Percentiles rank a stretch among this genome's conserved stretches.
Evolutionary conservation across 1,284 basidiomycete genomes (phyloP).

Genomic region (Ganoderma multipileum): DNA sequence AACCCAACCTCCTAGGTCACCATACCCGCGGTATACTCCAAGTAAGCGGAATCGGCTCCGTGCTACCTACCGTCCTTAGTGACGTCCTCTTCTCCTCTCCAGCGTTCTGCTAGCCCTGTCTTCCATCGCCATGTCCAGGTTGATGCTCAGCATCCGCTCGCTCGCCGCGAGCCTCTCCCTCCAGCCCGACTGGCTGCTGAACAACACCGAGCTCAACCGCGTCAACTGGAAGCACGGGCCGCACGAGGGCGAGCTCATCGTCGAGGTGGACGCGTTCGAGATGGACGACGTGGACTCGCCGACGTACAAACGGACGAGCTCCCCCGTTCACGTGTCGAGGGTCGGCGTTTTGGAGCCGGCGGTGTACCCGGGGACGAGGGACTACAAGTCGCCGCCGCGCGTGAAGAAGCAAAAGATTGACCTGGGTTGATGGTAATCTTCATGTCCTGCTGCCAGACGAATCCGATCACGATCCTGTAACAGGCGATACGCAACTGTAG

Average conservation of each 20-base stretch:
- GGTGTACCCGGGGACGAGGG: conserved; percentile 27
- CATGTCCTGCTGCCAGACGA: neutral
- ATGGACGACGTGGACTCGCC: conserved; percentile 19
- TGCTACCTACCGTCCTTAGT: no score
- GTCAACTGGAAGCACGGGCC: conserved; percentile 36
- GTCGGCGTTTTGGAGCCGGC: conserved; percentile 30
- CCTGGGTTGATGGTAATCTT: conserved; percentile 8
- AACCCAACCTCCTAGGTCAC: conserved; percentile 24
- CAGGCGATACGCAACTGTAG: neutral
- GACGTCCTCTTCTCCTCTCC: neutral
- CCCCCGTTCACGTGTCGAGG: conserved; percentile 22
- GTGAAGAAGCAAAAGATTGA: conserved; percentile 15
- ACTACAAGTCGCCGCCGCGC: conserved; percentile 25
- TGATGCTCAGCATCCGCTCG: conserved; percentile 42
- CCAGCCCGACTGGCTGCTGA: conserved; percentile 39
- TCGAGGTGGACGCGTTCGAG: conserved; percentile 34
- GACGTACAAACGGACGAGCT: conserved; percentile 7
- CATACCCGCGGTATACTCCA: conserved; percentile 35
- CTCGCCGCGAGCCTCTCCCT: conserved; percentile 38
- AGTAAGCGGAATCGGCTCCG: conserved; percentile 20
- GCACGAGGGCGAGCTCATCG: conserved; percentile 36
- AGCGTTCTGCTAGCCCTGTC: conserved; percentile 36
- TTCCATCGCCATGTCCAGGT: conserved; percentile 39
- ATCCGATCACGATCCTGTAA: no score
- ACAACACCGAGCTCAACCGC: conserved; percentile 40